Conservation (phyloP, 1,284 basidiomycete genomes). For the Meira miltonrushii region DNA sequence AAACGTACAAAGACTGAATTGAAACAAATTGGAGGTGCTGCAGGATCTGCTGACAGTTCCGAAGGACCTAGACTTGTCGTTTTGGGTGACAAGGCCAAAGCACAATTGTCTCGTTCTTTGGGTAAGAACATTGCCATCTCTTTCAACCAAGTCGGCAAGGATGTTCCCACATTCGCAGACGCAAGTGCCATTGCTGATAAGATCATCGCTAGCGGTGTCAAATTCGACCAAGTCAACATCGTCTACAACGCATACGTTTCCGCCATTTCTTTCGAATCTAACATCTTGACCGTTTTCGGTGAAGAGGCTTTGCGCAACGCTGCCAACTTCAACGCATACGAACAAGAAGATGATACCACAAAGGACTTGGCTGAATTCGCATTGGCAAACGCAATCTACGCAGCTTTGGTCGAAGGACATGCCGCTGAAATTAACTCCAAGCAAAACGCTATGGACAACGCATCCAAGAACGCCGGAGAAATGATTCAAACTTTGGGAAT, state of each 20-base stretch:
- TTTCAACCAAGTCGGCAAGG: conserved; percentile 96
- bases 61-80: conserved; percentile 54
- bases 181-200: conserved; percentile 89
- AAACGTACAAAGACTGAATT: conserved; percentile 73
- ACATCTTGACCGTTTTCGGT: conserved; percentile 63
- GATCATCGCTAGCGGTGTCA: conserved; percentile 76
- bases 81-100: conserved; percentile 96
- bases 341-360: conserved; percentile 64
- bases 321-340: conserved; percentile 45
- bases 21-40: conserved; percentile 4
- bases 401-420: conserved; percentile 89
- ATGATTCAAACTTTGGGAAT: conserved; percentile 52
- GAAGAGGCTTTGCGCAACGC: conserved; percentile 60
- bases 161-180: conserved; percentile 91
- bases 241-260: conserved; percentile 95
- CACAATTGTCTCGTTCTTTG: conserved; percentile 71
- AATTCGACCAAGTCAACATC: conserved; percentile 74
- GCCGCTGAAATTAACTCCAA: conserved; percentile 78
- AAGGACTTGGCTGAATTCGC: conserved; percentile 93
- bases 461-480: conserved; percentile 83
- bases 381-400: conserved; percentile 91
- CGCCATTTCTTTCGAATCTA: conserved; percentile 84
- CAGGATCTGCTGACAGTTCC: conserved; percentile 12
- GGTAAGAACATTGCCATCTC: conserved; percentile 71
- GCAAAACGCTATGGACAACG: conserved; percentile 99